Conservation (phyloP, 2,329 filamentous ascomycete genomes). For the Incumbomyces delicatus region DNA sequence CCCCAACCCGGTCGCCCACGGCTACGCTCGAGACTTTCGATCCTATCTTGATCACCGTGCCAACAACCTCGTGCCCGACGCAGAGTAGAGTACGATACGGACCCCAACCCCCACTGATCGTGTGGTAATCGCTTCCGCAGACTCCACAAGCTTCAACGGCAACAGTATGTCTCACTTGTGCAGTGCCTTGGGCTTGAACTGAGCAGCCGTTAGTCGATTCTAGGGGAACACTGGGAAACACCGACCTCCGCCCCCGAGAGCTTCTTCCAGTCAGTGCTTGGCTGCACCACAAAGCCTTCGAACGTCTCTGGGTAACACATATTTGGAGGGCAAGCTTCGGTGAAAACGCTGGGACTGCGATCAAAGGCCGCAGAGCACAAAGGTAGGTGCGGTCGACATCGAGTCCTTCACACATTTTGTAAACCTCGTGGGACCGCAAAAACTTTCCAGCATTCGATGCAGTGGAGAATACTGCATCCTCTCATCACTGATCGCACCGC, state of each 20-base stretch:
- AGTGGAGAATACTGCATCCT: no score
- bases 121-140: constrained; percentile 64
- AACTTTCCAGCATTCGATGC: no score
- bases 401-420: no score
- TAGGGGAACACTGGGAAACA: no score
- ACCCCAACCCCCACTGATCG: constrained; percentile 52
- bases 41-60: constrained; percentile 58
- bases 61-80: constrained; percentile 57
- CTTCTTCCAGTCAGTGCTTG: constrained; percentile 53
- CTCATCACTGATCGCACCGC: no score
- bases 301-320: constrained; percentile 39
- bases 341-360: no score
- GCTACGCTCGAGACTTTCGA: constrained; percentile 53
- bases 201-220: no score
- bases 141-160: constrained; percentile 74
- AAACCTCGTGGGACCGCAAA: no score
- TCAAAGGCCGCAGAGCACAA: no score
- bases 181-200: constrained; percentile 78
- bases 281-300: constrained; percentile 47
- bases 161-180: constrained; percentile 81
- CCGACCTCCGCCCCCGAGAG: constrained; percentile 39
- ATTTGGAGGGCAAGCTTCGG: no score
- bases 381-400: no score
- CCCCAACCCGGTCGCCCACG: constrained; percentile 55
- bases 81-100: constrained; percentile 42